Conservation (phyloP, 768 basidiomycete species). For the Mycena leptocephala region DNA sequence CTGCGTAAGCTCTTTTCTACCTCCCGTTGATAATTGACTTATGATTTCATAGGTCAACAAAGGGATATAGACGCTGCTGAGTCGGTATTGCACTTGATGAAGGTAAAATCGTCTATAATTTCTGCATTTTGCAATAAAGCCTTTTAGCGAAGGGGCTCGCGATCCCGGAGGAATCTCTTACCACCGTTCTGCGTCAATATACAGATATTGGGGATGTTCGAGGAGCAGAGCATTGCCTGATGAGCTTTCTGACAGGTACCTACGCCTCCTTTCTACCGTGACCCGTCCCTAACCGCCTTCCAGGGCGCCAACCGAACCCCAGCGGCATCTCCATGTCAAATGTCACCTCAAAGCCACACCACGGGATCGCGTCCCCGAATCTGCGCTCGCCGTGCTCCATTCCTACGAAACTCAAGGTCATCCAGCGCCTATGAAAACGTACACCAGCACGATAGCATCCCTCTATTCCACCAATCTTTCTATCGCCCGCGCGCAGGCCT, state of each 20-base stretch:
- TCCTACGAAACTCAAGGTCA: slow-evolving; percentile 76
- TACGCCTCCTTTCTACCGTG: slow-evolving; percentile 23
- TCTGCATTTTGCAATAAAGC: neutral
- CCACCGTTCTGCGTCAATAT: slow-evolving; percentile 65
- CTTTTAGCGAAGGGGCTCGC: slow-evolving; percentile 59
- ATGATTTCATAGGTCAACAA: slow-evolving; percentile 58
- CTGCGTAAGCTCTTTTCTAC: slow-evolving; percentile 56
- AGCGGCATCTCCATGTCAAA: slow-evolving; percentile 83
- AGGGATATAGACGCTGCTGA: slow-evolving; percentile 67
- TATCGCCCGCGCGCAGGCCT: slow-evolving; percentile 82
- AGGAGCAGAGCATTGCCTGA: slow-evolving; percentile 63
- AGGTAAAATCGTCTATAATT: slow-evolving; percentile 46
- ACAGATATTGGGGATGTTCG: slow-evolving; percentile 62
- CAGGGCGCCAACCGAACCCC: slow-evolving; percentile 65
- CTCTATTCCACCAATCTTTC: slow-evolving; percentile 69
- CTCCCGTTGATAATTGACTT: neutral
- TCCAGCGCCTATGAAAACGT: slow-evolving; percentile 82
- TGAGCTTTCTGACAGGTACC: slow-evolving; percentile 61
- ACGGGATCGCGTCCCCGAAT: slow-evolving; percentile 65
- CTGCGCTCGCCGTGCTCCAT: slow-evolving; percentile 80
- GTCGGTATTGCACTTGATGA: slow-evolving; percentile 69
- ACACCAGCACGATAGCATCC: slow-evolving; percentile 76
- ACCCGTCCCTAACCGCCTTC: neutral
- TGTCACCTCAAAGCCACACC: slow-evolving; percentile 71
- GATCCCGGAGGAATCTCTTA: slow-evolving; percentile 61